A percentile compares a stretch with the other conserved stretches of the same genome.
Evolutionary conservation across 2,329 filamentous ascomycete species (phyloP).

Genomic region (Gaeumannomyces tritici): DNA sequence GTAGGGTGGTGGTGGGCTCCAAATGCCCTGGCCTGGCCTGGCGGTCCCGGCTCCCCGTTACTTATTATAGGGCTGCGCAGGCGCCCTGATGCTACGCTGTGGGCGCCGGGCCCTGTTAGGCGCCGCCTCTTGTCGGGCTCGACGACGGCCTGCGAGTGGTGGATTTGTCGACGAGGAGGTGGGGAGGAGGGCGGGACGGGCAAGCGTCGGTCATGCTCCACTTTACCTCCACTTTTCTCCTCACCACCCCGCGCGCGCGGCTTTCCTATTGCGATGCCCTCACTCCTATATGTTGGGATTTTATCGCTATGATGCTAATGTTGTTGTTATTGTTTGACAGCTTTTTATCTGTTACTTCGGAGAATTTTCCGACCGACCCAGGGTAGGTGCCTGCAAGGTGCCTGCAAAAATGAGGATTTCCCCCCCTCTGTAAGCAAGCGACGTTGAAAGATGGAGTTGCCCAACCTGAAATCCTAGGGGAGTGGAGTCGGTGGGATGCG

Average conservation of each 20-base stretch:
- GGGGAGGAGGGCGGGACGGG: too few relatives aligned
- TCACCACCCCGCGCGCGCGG: too few relatives aligned
- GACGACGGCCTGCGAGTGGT: background rate
- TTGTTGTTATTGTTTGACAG: too few relatives aligned
- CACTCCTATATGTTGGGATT: background rate
- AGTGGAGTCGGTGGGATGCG: too few relatives aligned
- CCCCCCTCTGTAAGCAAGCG: too few relatives aligned
- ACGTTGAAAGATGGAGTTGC: too few relatives aligned
- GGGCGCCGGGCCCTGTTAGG: background rate
- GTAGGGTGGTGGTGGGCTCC: background rate
- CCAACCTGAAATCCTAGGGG: too few relatives aligned
- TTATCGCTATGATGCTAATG: background rate
- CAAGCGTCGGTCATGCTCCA: too few relatives aligned
- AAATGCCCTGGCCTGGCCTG: background rate
- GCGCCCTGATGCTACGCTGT: background rate
- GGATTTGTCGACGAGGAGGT: background rate
- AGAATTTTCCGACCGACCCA: background rate
- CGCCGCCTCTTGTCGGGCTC: too few relatives aligned
- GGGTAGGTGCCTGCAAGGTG: background rate
- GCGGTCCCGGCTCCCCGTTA: background rate
- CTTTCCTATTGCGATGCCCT: too few relatives aligned
- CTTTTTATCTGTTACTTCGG: background rate
- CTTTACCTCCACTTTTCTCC: background rate
- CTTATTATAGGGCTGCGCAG: constrained; percentile 2
- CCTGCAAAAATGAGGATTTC: too few relatives aligned